phyloP scores from a whole-genome alignment of 768 basidiomycete species.

The Pleurotus salmoneostramineus region DNA sequence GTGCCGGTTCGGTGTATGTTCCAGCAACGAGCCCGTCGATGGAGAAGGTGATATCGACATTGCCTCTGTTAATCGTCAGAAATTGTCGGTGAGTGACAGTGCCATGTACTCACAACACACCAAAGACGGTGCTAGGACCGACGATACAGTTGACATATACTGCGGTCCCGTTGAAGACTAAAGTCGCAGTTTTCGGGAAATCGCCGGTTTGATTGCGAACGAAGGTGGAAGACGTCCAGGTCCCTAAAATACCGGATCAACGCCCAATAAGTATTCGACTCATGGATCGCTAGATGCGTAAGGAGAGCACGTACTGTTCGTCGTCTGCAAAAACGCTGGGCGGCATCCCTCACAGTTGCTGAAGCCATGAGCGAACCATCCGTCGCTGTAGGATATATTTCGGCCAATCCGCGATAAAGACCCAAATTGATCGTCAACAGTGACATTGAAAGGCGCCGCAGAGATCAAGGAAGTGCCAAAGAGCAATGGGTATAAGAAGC shows the following conservation, averaged over 20 bases:
- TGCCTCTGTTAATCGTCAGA: neutral
- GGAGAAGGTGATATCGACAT: constrained; percentile 3
- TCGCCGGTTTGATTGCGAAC: neutral
- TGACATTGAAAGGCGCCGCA: constrained; percentile 3
- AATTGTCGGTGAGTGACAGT: neutral
- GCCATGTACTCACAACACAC: neutral
- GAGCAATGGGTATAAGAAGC: constrained; percentile 16
- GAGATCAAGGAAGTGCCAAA: constrained; percentile 5
- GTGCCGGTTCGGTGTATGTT: neutral
- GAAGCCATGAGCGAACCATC: neutral
- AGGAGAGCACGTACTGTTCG: neutral
- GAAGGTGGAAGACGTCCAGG: neutral
- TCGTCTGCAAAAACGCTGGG: neutral
- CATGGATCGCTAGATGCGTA: neutral
- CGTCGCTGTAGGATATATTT: constrained; percentile 6
- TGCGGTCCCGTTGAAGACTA: constrained; percentile 2
- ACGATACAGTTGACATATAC: constrained; percentile 6
- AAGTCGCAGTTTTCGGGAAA: neutral
- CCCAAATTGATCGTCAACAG: constrained; percentile 1
- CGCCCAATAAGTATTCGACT: neutral
- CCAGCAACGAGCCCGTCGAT: neutral
- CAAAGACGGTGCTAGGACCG: neutral
- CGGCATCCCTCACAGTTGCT: neutral
- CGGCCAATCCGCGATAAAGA: neutral
- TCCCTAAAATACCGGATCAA: neutral